Evolutionary conservation across 2,329 filamentous ascomycete genomes (phyloP).

Genomic region (Leptographium procerum): DNA sequence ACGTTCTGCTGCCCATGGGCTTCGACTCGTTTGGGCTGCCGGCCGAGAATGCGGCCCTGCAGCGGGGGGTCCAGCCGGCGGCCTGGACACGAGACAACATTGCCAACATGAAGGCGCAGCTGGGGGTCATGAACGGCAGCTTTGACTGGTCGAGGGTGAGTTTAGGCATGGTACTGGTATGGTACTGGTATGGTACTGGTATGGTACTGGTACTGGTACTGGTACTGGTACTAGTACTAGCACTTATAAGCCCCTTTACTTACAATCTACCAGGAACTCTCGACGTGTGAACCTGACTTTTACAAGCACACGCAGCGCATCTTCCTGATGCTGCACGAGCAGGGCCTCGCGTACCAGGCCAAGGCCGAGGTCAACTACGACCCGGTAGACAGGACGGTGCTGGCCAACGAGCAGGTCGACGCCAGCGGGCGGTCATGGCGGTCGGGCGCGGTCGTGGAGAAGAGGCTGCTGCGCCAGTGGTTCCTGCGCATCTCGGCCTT

Average conservation of each 20-base stretch:
- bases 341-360: slow-evolving; percentile 69
- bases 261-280: slow-evolving; percentile 59
- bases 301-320: slow-evolving; percentile 85
- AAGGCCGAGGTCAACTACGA: slow-evolving; percentile 85
- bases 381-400: slow-evolving; percentile 75
- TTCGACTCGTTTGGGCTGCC: slow-evolving; percentile 91
- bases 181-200: too few species aligned
- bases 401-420: slow-evolving; percentile 92
- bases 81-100: slow-evolving; percentile 77
- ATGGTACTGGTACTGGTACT: too few species aligned
- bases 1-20: slow-evolving; percentile 80
- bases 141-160: slow-evolving; percentile 77
- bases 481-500: slow-evolving; percentile 77
- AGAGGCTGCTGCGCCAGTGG: slow-evolving; percentile 74
- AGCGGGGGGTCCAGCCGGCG: slow-evolving; percentile 65
- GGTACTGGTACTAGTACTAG: too few species aligned
- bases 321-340: slow-evolving; percentile 65
- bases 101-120: slow-evolving; percentile 70
- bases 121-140: slow-evolving; percentile 65
- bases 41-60: slow-evolving; percentile 83
- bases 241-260: too few species aligned
- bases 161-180: too few species aligned
- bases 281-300: slow-evolving; percentile 73
- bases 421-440: slow-evolving; percentile 76
- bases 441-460: slow-evolving; percentile 74